These are phyloP conservation scores for Colletotrichum sp. DNA, from an alignment of 2,329 filamentous ascomycete genomes.

Conservation along the genomic window DNA sequence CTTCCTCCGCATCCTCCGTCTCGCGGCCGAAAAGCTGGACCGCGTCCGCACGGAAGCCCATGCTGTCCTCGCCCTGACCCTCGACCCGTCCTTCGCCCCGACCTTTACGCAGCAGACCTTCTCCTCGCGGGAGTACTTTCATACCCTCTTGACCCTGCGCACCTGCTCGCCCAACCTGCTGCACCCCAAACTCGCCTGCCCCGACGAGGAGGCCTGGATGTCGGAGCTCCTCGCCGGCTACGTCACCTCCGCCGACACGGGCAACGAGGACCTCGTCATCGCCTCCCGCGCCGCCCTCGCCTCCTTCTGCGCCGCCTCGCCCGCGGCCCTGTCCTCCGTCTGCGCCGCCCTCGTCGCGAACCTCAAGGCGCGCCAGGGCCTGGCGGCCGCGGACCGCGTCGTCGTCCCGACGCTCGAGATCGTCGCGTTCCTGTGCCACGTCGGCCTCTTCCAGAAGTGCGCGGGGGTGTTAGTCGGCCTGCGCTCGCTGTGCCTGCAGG, in stretches of 20 bases:
- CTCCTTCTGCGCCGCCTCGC: conserved; percentile 51
- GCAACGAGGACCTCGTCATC: conserved; percentile 76
- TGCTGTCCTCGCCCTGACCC: conserved; percentile 48
- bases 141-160: conserved; percentile 54
- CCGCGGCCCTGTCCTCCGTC: conserved; percentile 44
- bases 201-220: conserved; percentile 44
- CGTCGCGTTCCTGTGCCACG: conserved; percentile 76
- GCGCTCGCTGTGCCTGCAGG: conserved; percentile 68
- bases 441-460: conserved; percentile 48
- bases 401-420: conserved; percentile 79
- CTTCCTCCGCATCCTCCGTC: conserved; percentile 61
- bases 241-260: conserved; percentile 77
- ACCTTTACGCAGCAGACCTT: conserved; percentile 47
- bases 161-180: conserved; percentile 31
- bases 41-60: conserved; percentile 76
- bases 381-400: conserved; percentile 68
- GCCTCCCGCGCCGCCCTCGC: conserved; percentile 69
- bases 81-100: conserved; percentile 40
- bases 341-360: conserved; percentile 58
- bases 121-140: conserved; percentile 66
- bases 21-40: conserved; percentile 89
- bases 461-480: conserved; percentile 36
- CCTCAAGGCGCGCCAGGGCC: conserved; percentile 53
- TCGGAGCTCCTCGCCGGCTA: conserved; percentile 67
- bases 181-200: conserved; percentile 37